These are phyloP conservation scores for Botrytis porri DNA, from an alignment of 2,329 filamentous ascomycete genomes.

Conservation along the genomic window DNA sequence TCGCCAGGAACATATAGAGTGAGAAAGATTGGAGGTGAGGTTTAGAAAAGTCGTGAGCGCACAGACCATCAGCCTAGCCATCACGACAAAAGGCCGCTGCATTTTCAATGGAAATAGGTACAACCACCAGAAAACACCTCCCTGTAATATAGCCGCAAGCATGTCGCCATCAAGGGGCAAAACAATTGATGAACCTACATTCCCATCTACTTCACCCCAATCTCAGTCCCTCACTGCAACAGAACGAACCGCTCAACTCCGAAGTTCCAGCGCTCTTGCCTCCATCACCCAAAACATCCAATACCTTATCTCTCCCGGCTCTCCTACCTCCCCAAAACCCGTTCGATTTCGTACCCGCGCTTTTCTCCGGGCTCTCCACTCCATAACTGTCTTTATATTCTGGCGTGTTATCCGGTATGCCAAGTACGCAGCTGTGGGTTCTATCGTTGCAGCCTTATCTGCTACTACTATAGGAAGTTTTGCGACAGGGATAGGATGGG, in stretches of 20 bases:
- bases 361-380: slow-evolving; percentile 34
- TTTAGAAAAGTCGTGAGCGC: not conserved
- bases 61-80: slow-evolving; percentile 3
- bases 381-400: slow-evolving; percentile 36
- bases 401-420: slow-evolving; percentile 38
- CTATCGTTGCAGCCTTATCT: slow-evolving; percentile 33
- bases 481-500: slow-evolving; percentile 33
- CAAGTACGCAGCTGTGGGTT: slow-evolving; percentile 36
- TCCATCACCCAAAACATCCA: slow-evolving; percentile 34
- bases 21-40: not conserved
- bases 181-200: not conserved
- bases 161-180: slow-evolving; percentile 29
- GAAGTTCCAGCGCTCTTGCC: slow-evolving; percentile 33
- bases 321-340: slow-evolving; percentile 30
- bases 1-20: not conserved
- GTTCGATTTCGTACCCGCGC: slow-evolving; percentile 35
- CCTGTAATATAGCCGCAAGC: slow-evolving; percentile 2
- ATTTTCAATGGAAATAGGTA: not conserved
- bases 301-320: slow-evolving; percentile 34
- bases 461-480: slow-evolving; percentile 35
- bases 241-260: slow-evolving; percentile 32
- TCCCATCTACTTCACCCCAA: not conserved
- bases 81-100: not conserved
- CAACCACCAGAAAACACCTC: not conserved
- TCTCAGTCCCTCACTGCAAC: slow-evolving; percentile 22